Evolutionary conservation across 768 basidiomycete genomes (phyloP).

Genomic region (Trametes cingulata): DNA sequence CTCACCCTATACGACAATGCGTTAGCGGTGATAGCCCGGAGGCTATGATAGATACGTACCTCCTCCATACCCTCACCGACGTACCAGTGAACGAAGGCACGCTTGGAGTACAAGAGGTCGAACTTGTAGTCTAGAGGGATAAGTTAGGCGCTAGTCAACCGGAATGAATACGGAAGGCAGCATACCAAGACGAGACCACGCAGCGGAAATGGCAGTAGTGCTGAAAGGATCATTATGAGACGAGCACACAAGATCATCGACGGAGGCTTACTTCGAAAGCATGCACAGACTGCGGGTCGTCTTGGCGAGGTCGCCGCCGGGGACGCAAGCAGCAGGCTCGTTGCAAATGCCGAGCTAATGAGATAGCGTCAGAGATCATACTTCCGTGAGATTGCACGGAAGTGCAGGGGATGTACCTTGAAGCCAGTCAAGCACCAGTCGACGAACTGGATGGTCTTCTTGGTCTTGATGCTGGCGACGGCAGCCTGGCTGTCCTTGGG

Average conservation of each 20-base stretch:
- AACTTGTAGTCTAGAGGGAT: constrained; percentile 83
- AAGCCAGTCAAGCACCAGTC: constrained; percentile 99
- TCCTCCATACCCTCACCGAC: constrained; percentile 99
- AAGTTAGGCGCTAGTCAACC: not conserved
- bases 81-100: constrained; percentile 92
- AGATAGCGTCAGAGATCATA: constrained; percentile 25
- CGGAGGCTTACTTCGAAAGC: constrained; percentile 76
- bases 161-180: not conserved
- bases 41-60: constrained; percentile 35
- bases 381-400: constrained; percentile 1
- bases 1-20: constrained; percentile 63
- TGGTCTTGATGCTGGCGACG: constrained; percentile 93
- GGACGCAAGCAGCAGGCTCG: constrained; percentile 89
- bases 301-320: constrained; percentile 95
- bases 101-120: constrained; percentile 96
- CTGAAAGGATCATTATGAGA: constrained; percentile 36
- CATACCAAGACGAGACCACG: constrained; percentile 85
- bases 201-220: constrained; percentile 91
- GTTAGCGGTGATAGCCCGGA: not conserved
- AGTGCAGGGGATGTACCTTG: constrained; percentile 50
- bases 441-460: constrained; percentile 96
- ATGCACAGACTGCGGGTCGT: constrained; percentile 94
- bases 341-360: constrained; percentile 92
- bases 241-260: not conserved
- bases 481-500: constrained; percentile 95